phyloP scores from a whole-genome alignment of 2,329 filamentous ascomycete genomes.

The Teratosphaeria zuluensis region DNA sequence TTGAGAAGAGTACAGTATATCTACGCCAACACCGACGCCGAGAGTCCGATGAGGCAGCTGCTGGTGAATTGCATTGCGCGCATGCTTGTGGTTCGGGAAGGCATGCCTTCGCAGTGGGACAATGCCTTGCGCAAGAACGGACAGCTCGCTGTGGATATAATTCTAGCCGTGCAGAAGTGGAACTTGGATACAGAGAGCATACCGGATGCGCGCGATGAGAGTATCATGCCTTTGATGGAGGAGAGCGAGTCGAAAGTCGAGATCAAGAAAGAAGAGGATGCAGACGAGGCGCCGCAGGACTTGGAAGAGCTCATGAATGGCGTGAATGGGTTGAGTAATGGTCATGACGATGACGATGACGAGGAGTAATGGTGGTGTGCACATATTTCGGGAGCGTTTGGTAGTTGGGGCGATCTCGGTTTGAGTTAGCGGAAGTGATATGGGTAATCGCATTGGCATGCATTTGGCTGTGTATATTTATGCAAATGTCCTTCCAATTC shows the following conservation, averaged over 20 bases:
- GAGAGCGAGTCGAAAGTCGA: constrained; percentile 24
- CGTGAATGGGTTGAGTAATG: neutral
- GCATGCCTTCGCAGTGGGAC: constrained; percentile 45
- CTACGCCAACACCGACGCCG: constrained; percentile 22
- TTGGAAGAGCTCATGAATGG: neutral
- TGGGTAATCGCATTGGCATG: neutral
- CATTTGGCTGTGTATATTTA: neutral
- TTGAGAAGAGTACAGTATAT: constrained; percentile 42
- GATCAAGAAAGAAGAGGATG: constrained; percentile 22
- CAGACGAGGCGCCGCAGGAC: neutral
- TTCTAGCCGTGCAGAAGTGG: constrained; percentile 46
- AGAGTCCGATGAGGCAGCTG: constrained; percentile 24
- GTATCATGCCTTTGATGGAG: constrained; percentile 30
- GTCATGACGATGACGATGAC: neutral
- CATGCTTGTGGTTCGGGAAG: constrained; percentile 37
- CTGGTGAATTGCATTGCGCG: constrained; percentile 40
- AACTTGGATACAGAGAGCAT: constrained; percentile 39
- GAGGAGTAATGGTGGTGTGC: neutral
- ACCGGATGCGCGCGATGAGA: constrained; percentile 40
- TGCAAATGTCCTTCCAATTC: neutral
- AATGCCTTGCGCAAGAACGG: constrained; percentile 46
- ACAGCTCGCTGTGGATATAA: constrained; percentile 46
- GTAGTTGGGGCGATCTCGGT: neutral
- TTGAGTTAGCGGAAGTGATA: neutral
- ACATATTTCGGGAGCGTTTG: neutral